Evolutionary conservation across 345 rosid genomes (phyloP).

Genomic region (Pistacia atlantica): DNA sequence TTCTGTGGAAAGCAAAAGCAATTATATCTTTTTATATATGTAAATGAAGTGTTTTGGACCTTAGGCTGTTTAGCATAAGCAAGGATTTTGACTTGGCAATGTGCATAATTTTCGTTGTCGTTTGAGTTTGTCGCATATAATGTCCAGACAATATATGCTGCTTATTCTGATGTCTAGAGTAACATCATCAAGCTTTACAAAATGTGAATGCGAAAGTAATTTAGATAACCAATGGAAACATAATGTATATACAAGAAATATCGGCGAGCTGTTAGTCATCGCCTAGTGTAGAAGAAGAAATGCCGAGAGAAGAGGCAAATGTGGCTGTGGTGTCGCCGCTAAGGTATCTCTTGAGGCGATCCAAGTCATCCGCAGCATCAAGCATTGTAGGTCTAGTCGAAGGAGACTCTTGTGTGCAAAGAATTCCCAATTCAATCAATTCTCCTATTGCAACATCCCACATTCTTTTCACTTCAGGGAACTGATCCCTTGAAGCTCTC

Average conservation of each 20-base stretch:
- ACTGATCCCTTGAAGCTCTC: conserved; percentile 40
- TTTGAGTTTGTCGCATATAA: background rate
- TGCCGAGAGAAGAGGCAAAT: conserved; percentile 56
- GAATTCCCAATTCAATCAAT: conserved; percentile 53
- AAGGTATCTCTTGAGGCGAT: conserved; percentile 55
- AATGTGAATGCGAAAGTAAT: too few species aligned
- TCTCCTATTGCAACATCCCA: conserved; percentile 53
- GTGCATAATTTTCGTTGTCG: background rate
- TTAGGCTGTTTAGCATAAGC: background rate
- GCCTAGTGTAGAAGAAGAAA: conserved; percentile 45
- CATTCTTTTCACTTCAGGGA: conserved; percentile 45
- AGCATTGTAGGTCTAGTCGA: conserved; percentile 60
- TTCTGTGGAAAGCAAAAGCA: too few species aligned
- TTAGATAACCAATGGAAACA: background rate
- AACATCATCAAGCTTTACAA: background rate
- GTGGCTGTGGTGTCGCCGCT: conserved; percentile 50
- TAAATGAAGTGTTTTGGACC: too few species aligned
- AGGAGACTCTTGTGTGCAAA: conserved; percentile 61
- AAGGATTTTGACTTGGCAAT: background rate
- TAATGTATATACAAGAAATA: conserved; percentile 2
- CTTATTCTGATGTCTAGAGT: background rate
- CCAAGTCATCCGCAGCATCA: conserved; percentile 56
- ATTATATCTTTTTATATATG: background rate
- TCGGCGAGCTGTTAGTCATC: conserved; percentile 29
- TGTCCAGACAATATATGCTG: background rate